Percentiles rank a stretch among this genome's conserved stretches.
phyloP scores from a whole-genome alignment of 1,284 basidiomycete species.

The Ganoderma sp. region DNA sequence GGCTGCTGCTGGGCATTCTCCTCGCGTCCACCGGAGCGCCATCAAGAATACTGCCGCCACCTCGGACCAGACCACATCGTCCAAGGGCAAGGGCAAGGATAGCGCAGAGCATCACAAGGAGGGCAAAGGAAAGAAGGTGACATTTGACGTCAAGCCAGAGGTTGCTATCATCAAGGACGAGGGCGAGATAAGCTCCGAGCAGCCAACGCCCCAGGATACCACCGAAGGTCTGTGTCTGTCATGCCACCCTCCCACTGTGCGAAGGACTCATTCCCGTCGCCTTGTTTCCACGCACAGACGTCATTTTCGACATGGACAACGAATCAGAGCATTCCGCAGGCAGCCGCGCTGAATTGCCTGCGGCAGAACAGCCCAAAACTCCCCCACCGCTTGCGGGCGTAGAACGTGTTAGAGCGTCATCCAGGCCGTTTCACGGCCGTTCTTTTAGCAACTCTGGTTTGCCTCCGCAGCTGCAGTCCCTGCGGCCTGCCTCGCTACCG shows the following conservation, averaged over 20 bases:
- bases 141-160: slow-evolving; percentile 70
- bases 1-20: slow-evolving; percentile 35
- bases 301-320: slow-evolving; percentile 72
- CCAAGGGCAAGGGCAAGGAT: slow-evolving; percentile 23
- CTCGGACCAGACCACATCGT: slow-evolving; percentile 23
- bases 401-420: slow-evolving; percentile 30
- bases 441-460: slow-evolving; percentile 47
- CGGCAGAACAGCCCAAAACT: slow-evolving; percentile 28
- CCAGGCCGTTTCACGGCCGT: slow-evolving; percentile 37
- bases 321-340: slow-evolving; percentile 39
- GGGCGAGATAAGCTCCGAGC: slow-evolving; percentile 17
- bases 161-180: slow-evolving; percentile 51
- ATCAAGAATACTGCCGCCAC: slow-evolving; percentile 35
- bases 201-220: slow-evolving; percentile 7
- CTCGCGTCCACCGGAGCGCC: slow-evolving; percentile 37
- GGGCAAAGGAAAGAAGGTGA: slow-evolving; percentile 68
- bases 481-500: slow-evolving; percentile 72
- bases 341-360: slow-evolving; percentile 20
- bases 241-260: slow-evolving; percentile 3
- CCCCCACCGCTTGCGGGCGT: slow-evolving; percentile 26
- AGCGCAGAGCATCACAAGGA: slow-evolving; percentile 24
- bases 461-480: slow-evolving; percentile 60
- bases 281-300: slow-evolving; percentile 47
- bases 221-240: slow-evolving; percentile 41
- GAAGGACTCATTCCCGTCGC: background rate